phyloP scores from a whole-genome alignment of 2,329 filamentous ascomycete genomes.

The Dothistroma pini region DNA sequence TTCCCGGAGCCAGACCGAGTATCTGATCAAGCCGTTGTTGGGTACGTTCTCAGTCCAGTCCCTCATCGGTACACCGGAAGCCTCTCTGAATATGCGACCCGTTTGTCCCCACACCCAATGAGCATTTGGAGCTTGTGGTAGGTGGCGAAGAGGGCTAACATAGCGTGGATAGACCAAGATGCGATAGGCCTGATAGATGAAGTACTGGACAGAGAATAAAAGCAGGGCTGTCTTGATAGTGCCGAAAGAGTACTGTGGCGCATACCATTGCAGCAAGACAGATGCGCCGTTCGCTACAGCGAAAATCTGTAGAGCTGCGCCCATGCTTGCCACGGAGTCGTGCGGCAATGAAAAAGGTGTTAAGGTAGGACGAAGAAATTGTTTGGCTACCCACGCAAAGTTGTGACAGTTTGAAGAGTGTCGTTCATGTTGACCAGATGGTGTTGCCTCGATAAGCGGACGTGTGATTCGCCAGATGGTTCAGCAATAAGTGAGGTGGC shows the following conservation, averaged over 20 bases:
- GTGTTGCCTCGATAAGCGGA: background rate
- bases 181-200: constrained; percentile 39
- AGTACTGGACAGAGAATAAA: constrained; percentile 40
- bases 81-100: constrained; percentile 39
- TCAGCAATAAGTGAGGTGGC: background rate
- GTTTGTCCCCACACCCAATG: constrained; percentile 43
- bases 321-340: background rate
- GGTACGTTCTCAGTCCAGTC: constrained; percentile 53
- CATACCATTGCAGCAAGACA: background rate
- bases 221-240: constrained; percentile 39
- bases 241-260: constrained; percentile 24
- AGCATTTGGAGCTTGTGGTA: constrained; percentile 53
- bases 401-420: background rate
- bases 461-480: background rate
- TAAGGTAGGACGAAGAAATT: background rate
- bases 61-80: constrained; percentile 44
- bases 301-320: background rate
- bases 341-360: background rate
- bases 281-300: background rate
- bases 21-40: constrained; percentile 55
- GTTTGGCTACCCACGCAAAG: background rate
- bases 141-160: constrained; percentile 55
- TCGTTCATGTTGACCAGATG: background rate
- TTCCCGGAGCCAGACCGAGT: constrained; percentile 46
- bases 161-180: constrained; percentile 56